These are phyloP conservation scores for Nemophila menziesii DNA, from an alignment of 257 asterid species.

Conservation along the genomic window DNA sequence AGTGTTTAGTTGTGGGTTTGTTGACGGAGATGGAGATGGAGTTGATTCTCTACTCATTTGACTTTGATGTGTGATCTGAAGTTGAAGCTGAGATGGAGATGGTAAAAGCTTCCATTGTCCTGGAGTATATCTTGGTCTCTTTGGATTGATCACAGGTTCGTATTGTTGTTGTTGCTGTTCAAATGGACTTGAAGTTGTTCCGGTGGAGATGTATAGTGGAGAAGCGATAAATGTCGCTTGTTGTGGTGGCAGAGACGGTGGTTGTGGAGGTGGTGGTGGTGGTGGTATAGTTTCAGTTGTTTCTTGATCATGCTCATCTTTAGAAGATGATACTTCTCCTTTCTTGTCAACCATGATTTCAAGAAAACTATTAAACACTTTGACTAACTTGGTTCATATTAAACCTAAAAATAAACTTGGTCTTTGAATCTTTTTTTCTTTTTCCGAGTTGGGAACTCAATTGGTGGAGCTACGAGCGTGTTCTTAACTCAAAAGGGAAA, in stretches of 20 bases:
- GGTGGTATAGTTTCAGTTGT: conserved; percentile 10
- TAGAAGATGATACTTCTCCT: conserved; percentile 28
- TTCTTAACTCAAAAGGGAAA: conserved; percentile 18
- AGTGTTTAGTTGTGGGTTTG: conserved; percentile 4
- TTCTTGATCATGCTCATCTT: conserved; percentile 20
- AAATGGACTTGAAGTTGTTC: conserved; percentile 11
- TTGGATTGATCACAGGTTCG: conserved; percentile 19
- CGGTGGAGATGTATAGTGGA: conserved; percentile 8
- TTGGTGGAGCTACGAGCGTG: too few species aligned
- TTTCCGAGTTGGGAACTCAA: neutral
- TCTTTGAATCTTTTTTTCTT: neutral
- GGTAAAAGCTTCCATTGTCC: conserved; percentile 32
- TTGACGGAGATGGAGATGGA: conserved; percentile 18
- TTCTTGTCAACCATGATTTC: conserved; percentile 25
- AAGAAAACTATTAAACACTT: conserved; percentile 4
- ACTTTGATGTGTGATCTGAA: conserved; percentile 6
- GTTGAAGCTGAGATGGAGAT: conserved; percentile 17
- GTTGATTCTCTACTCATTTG: conserved; percentile 19
- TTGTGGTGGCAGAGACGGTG: too few species aligned
- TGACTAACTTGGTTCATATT: conserved; percentile 10
- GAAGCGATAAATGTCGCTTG: conserved; percentile 14
- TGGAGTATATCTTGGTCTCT: conserved; percentile 28
- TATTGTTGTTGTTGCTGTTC: conserved; percentile 16
- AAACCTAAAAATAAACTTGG: neutral
- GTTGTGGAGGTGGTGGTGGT: too few species aligned